Evolutionary conservation across 257 asterid species (phyloP), one percentile per base, ranked within the genome.

Genomic region (Gentiana macrophylla): DNA sequence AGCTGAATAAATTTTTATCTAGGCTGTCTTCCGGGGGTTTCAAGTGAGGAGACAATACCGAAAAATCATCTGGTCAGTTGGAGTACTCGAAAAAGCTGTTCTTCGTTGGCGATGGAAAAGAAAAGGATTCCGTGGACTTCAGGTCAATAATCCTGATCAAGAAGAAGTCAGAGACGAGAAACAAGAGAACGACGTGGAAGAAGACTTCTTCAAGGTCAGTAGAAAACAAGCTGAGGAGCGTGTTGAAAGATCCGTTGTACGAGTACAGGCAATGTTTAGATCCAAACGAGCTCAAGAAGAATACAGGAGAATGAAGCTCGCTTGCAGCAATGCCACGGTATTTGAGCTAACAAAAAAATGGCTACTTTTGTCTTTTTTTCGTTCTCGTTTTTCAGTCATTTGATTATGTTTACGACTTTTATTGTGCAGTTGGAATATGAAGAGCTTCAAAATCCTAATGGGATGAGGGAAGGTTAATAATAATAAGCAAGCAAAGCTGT

Each of bases 161-260:
- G 62, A 51, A 69, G 54, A 55, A n/a, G 37, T 50, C 38, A 33
- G 55, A 4, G 80, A 77, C 45, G 68, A 77, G 5, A 71, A 72
- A 60, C 77, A 73, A 72, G 89, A 71, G 57, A 56, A 66, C 62
- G 80, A 65, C 32, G 77, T 32, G 37, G 96, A 87, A 66, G 98
- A 92, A 74, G 94, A 76, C 63, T 92, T 92, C 82, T 92, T 85
- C 82, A 62, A 47, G 65, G 99, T 89, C 60, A 80, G 99, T 79
- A 75, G 99, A 80, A 83, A 84, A 68, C 97, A 85, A 77, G 99
- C 99, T 0, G 99, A 88, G 77, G 95, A 85, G 68, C 99, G 99
- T 37, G 91, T 88, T 1, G 97, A 92, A 79, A 76, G 94, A 72
- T 85, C 97, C 53, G 99, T 92, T 51, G 79, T 85, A 6, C 77